Percentiles rank a stretch among this genome's conserved stretches.
These are phyloP conservation scores for Fusarium kyushuense DNA, from an alignment of 2,329 filamentous ascomycete species.

Conservation along the genomic window DNA sequence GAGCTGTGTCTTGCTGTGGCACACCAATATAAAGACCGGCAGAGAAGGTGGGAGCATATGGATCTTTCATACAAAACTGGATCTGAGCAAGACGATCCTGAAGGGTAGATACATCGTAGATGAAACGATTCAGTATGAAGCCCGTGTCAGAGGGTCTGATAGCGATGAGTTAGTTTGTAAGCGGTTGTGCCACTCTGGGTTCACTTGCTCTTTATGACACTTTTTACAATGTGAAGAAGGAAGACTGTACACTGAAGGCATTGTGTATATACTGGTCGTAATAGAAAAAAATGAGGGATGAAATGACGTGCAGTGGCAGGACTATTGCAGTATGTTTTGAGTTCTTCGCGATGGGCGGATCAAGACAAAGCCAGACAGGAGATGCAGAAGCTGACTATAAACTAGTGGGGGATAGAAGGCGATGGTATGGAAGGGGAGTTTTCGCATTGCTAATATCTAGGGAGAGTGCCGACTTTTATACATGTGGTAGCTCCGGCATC, in stretches of 20 bases:
- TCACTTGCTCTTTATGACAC: background rate
- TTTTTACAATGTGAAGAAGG: rapidly evolving
- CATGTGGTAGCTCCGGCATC: background rate
- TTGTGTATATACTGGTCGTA: background rate
- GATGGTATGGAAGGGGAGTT: background rate
- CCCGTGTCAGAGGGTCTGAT: background rate
- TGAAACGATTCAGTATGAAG: slow-evolving; percentile 16
- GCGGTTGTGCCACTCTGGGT: background rate
- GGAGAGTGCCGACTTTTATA: background rate
- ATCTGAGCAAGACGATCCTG: slow-evolving; percentile 24
- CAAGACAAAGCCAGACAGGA: background rate
- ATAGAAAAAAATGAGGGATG: background rate
- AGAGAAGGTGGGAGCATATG: rapidly evolving
- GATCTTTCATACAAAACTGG: rapidly evolving
- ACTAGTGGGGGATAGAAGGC: rapidly evolving
- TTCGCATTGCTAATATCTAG: background rate
- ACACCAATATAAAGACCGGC: background rate
- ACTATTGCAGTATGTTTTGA: background rate
- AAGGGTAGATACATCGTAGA: slow-evolving; percentile 23
- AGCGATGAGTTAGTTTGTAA: background rate
- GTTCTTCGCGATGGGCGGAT: background rate
- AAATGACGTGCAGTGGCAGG: background rate
- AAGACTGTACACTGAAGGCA: background rate
- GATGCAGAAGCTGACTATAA: rapidly evolving
- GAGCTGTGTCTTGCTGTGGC: too few species aligned